phyloP scores from a whole-genome alignment of 768 basidiomycete species.

The Russula sp. region DNA sequence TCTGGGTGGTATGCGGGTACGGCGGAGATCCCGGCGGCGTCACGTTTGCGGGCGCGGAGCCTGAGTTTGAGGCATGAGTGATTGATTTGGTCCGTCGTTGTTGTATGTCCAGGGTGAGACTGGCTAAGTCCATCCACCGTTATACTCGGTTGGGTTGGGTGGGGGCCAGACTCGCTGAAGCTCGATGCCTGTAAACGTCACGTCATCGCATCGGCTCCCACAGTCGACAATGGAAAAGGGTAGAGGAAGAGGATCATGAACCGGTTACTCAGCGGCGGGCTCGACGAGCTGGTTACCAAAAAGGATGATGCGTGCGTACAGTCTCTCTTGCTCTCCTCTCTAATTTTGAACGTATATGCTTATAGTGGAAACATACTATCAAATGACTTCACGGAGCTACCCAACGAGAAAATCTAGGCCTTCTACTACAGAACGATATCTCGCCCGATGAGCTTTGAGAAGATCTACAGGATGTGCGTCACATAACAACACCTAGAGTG shows the following conservation, averaged over 20 bases:
- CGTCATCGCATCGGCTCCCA: slow-evolving; percentile 5
- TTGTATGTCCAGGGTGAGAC: slow-evolving; percentile 85
- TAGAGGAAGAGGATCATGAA: slow-evolving; percentile 39
- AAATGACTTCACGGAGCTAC: slow-evolving; percentile 80
- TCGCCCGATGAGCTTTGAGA: slow-evolving; percentile 73
- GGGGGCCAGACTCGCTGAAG: slow-evolving; percentile 61
- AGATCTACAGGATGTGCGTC: slow-evolving; percentile 69
- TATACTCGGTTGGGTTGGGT: slow-evolving; percentile 50
- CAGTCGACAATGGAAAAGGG: background rate
- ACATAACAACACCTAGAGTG: slow-evolving; percentile 16
- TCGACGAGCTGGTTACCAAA: slow-evolving; percentile 72
- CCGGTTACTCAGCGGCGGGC: slow-evolving; percentile 60
- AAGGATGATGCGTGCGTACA: slow-evolving; percentile 63
- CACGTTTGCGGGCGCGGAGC: slow-evolving; percentile 31
- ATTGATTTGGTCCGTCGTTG: slow-evolving; percentile 72
- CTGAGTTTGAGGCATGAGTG: slow-evolving; percentile 52
- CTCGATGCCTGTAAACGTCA: slow-evolving; percentile 16
- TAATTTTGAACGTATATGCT: slow-evolving; percentile 1
- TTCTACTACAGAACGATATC: slow-evolving; percentile 78
- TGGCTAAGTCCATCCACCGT: slow-evolving; percentile 48
- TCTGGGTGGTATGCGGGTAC: slow-evolving; percentile 79
- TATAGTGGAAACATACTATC: slow-evolving; percentile 64
- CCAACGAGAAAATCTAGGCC: slow-evolving; percentile 74
- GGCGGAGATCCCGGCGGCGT: slow-evolving; percentile 39
- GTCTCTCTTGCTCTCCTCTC: slow-evolving; percentile 12